A percentile compares a stretch with the other conserved stretches of the same genome.
phyloP scores from a whole-genome alignment of 2,329 filamentous ascomycete genomes.

The Neocucurbitaria cava region DNA sequence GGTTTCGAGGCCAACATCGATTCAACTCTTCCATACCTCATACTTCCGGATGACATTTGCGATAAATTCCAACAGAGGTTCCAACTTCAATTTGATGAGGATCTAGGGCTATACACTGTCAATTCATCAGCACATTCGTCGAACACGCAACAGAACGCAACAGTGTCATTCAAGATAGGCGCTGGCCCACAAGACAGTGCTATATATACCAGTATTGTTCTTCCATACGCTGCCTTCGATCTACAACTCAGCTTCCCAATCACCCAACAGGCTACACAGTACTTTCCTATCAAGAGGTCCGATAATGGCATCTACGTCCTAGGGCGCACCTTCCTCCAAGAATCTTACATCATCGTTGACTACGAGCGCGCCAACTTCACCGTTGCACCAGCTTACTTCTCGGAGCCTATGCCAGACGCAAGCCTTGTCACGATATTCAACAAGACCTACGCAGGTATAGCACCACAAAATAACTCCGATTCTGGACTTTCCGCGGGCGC shows the following conservation, averaged over 20 bases:
- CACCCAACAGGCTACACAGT: constrained; percentile 20
- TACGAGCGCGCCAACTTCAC: constrained; percentile 46
- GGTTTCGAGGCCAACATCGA: constrained; percentile 46
- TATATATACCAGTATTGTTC: constrained; percentile 23
- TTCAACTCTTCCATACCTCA: constrained; percentile 47
- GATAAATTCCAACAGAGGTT: constrained; percentile 47
- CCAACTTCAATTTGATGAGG: constrained; percentile 42
- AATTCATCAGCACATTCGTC: constrained; percentile 30
- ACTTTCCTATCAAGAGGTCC: constrained; percentile 43
- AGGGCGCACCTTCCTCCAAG: constrained; percentile 47
- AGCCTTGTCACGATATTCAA: constrained; percentile 35
- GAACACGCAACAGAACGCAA: constrained; percentile 36
- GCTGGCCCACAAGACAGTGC: constrained; percentile 9
- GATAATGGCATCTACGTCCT: constrained; percentile 32
- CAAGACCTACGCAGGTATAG: constrained; percentile 15
- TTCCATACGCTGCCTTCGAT: constrained; percentile 42
- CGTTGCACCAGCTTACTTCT: constrained; percentile 33
- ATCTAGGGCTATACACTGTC: constrained; percentile 44
- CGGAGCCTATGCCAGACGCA: constrained; percentile 26
- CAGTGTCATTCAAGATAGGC: constrained; percentile 34
- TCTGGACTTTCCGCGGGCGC: constrained; percentile 34
- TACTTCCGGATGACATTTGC: constrained; percentile 44
- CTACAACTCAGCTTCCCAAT: constrained; percentile 17
- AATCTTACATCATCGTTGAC: constrained; percentile 48
- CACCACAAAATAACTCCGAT: not conserved